A percentile compares a stretch with the other conserved stretches of the same genome.
Evolutionary conservation across 352 stramenopile genomes (phyloP).

Genomic region (Phytopythium oedochilum): DNA sequence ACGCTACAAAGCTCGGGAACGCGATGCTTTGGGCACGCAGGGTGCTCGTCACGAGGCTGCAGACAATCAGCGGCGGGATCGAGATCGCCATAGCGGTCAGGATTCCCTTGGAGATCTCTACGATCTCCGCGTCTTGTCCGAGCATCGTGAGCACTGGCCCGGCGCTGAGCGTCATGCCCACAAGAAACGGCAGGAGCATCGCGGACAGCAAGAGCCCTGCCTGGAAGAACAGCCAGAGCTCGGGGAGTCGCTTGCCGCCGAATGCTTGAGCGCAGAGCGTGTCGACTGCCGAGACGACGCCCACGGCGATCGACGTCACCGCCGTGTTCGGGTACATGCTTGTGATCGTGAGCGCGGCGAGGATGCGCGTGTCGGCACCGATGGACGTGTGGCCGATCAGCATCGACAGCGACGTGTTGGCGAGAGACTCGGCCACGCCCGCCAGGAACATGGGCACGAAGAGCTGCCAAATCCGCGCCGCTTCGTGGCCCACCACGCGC

Average conservation of each 20-base stretch:
- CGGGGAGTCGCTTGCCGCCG: slow-evolving; percentile 21
- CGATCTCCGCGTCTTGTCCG: slow-evolving; percentile 1
- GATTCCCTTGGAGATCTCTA: slow-evolving; percentile 1
- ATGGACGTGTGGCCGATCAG: slow-evolving; percentile 20
- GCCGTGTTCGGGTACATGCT: slow-evolving; percentile 7
- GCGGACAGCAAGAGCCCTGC: slow-evolving; percentile 14
- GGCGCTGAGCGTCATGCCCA: background rate
- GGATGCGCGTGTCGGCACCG: slow-evolving; percentile 12
- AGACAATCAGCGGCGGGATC: background rate
- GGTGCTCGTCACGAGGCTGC: slow-evolving; percentile 3
- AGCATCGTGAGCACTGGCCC: slow-evolving; percentile 1
- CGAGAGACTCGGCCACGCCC: slow-evolving; percentile 7
- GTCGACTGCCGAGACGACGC: slow-evolving; percentile 9
- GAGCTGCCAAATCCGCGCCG: slow-evolving; percentile 1
- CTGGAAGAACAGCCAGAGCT: slow-evolving; percentile 37
- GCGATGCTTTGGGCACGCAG: slow-evolving; percentile 28
- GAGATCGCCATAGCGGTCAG: background rate
- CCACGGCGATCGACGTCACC: background rate
- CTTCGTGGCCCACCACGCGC: slow-evolving; percentile 10
- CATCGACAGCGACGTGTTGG: slow-evolving; percentile 9
- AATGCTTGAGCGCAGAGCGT: slow-evolving; percentile 30
- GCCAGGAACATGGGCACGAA: slow-evolving; percentile 9
- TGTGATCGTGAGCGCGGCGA: slow-evolving; percentile 18
- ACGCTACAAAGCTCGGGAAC: slow-evolving; percentile 13
- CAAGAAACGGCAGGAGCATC: slow-evolving; percentile 7